Evolutionary conservation across 2,329 filamentous ascomycete genomes (phyloP).

Genomic region (Coleophoma crateriformis): DNA sequence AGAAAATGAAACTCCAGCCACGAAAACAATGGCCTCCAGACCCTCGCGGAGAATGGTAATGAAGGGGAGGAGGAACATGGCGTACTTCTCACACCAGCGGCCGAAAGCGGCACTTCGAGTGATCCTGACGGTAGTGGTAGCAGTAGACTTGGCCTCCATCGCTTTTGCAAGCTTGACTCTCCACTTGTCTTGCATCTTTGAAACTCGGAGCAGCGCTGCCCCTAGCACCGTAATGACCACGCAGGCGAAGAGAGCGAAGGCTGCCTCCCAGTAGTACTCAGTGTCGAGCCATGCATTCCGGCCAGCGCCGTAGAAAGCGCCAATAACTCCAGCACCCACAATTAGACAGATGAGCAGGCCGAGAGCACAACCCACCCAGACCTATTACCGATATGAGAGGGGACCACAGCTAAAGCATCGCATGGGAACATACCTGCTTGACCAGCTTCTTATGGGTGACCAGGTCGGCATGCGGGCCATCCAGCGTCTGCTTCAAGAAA

Average conservation of each 20-base stretch:
- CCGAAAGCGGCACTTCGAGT: constrained; percentile 45
- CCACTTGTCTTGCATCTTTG: constrained; percentile 85
- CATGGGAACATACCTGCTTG: constrained; percentile 38
- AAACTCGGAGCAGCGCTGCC: constrained; percentile 71
- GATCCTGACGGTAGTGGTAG: constrained; percentile 24
- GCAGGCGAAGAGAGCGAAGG: constrained; percentile 68
- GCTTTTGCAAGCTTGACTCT: constrained; percentile 72
- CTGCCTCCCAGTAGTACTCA: constrained; percentile 77
- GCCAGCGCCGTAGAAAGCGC: constrained; percentile 61
- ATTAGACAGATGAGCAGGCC: constrained; percentile 52
- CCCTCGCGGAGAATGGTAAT: constrained; percentile 84
- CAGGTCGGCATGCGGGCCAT: constrained; percentile 55
- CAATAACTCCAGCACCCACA: constrained; percentile 55
- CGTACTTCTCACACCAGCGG: constrained; percentile 68
- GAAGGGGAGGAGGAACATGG: constrained; percentile 82
- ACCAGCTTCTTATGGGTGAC: constrained; percentile 61
- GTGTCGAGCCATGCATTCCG: constrained; percentile 60
- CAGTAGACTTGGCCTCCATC: constrained; percentile 45
- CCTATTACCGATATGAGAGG: constrained; percentile 27
- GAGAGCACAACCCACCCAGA: constrained; percentile 50
- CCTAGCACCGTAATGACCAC: constrained; percentile 81
- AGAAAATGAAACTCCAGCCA: constrained; percentile 76
- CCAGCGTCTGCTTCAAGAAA: constrained; percentile 77
- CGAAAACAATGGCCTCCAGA: constrained; percentile 80
- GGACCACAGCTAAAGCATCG: neutral